Evolutionary conservation across 1,139 yeast species (phyloP).

Genomic region (Hemisphaericaspora lyxosophila): DNA sequence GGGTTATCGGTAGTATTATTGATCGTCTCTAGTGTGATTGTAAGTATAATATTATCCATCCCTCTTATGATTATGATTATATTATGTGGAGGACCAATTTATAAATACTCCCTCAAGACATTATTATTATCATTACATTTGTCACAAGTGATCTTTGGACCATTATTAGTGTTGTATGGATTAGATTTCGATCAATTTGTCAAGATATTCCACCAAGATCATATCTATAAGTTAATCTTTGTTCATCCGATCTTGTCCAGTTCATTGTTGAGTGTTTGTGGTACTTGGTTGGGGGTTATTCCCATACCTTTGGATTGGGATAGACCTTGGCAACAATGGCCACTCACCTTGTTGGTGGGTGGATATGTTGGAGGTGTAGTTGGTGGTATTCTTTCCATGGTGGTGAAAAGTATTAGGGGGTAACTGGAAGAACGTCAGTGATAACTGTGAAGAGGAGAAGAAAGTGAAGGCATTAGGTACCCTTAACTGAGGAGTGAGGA

Average conservation of each 20-base stretch:
- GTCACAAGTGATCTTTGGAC: conserved; percentile 60
- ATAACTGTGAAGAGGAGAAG: too few relatives aligned
- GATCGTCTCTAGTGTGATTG: conserved; percentile 35
- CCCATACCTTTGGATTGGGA: conserved; percentile 99
- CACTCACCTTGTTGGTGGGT: conserved; percentile 85
- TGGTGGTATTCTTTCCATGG: conserved; percentile 41
- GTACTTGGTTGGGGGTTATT: conserved; percentile 90
- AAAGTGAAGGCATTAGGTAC: too few relatives aligned
- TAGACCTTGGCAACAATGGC: conserved; percentile 96
- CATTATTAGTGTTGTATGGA: conserved; percentile 61
- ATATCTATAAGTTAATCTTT: conserved; percentile 24
- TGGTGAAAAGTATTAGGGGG: conserved; percentile 2
- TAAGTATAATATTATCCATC: conserved; percentile 46
- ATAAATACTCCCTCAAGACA: conserved; percentile 57
- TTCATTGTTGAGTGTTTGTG: conserved; percentile 56
- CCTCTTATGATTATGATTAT: conserved; percentile 56
- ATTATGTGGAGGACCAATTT: conserved; percentile 85
- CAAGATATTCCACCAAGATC: conserved; percentile 23
- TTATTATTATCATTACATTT: conserved; percentile 64
- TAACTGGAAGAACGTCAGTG: background rate
- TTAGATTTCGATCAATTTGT: conserved; percentile 44
- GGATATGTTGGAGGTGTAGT: conserved; percentile 67
- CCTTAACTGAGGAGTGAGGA: too few relatives aligned
- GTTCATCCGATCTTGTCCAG: conserved; percentile 40
- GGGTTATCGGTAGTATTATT: conserved; percentile 34